Percentiles rank a stretch among this genome's conserved stretches.
Conservation (phyloP, 139 green algal genomes). For the Yamagishiella unicocca region DNA sequence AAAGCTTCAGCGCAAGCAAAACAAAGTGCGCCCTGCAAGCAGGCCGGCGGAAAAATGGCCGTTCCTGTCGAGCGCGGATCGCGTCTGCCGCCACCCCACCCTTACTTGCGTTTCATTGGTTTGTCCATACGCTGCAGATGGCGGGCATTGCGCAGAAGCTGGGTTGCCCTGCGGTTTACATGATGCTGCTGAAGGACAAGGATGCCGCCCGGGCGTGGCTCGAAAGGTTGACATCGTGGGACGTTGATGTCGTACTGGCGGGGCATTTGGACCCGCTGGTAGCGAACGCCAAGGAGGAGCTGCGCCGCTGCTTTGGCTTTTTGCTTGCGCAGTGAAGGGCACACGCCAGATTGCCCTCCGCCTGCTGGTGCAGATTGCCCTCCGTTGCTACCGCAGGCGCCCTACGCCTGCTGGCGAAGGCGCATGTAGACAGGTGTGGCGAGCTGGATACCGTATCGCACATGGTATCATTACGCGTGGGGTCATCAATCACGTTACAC, state of each 20-base stretch:
- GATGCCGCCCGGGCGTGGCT: background rate
- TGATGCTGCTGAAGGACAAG: background rate
- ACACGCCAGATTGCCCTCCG: background rate
- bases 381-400: too few relatives aligned
- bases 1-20: too few relatives aligned
- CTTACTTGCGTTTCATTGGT: too few relatives aligned
- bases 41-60: too few relatives aligned
- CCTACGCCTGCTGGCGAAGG: too few relatives aligned
- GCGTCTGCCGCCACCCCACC: too few relatives aligned
- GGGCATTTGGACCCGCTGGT: background rate
- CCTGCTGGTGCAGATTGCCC: background rate
- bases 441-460: background rate
- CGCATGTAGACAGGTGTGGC: background rate
- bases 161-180: background rate
- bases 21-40: too few relatives aligned
- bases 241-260: background rate
- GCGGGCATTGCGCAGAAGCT: background rate
- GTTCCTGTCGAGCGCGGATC: too few relatives aligned
- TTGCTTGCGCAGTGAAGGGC: background rate
- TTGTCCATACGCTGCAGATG: background rate
- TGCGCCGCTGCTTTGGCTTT: background rate
- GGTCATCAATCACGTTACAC: background rate
- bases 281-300: background rate
- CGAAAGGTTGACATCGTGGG: background rate
- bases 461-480: background rate